Evolutionary conservation across 2,329 filamentous ascomycete genomes (phyloP), one percentile per base, ranked within the genome.

Genomic region (Sporothrix brunneoviolacea): DNA sequence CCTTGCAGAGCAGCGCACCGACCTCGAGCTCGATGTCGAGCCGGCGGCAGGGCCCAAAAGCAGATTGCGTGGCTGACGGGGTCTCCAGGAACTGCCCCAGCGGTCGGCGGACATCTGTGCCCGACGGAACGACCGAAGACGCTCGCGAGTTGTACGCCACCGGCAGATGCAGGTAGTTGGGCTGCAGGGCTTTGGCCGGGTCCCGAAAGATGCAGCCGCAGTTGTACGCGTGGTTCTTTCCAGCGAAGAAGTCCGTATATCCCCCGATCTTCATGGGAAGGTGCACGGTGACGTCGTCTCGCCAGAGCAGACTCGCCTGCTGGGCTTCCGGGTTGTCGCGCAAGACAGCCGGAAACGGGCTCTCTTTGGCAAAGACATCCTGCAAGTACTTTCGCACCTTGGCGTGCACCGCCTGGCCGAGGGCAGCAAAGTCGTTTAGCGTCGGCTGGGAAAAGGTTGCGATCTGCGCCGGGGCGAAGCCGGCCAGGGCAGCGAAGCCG

Each of bases 11-110:
- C 59, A 91, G 88, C 38, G 82, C 86, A 2, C 85, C 88, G 15
- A 94, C 68, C 65, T 94, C 88, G 3, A 93, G 73, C 66, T 94
- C 88, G 27, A 91, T 82, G 61, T 94, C 88, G 2, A 94, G 70
- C 61, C 79, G 79, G 57, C 78, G 38, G n/a, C 22, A 81, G 0
- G 84, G 77, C 12, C 74, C 76, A 56, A 87, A 83, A n/a, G n/a
- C n/a, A n/a, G n/a, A n/a, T n/a, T n/a, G n/a, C n/a, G n/a, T n/a
- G n/a, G n/a, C n/a, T n/a, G n/a, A n/a, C n/a, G n/a, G n/a, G n/a
- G n/a, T n/a, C n/a, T n/a, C 68, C 16, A 90, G 64, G 53, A 90
- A 83, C 67, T 93, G 88, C 2, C 88, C 88, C 35, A 79, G 76
- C 0, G 88, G 88, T 38, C 88, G 76, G n/a, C 75, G 73, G 49